phyloP scores from a whole-genome alignment of 169 alveolate genomes.

The Amoebophrya sp. region DNA sequence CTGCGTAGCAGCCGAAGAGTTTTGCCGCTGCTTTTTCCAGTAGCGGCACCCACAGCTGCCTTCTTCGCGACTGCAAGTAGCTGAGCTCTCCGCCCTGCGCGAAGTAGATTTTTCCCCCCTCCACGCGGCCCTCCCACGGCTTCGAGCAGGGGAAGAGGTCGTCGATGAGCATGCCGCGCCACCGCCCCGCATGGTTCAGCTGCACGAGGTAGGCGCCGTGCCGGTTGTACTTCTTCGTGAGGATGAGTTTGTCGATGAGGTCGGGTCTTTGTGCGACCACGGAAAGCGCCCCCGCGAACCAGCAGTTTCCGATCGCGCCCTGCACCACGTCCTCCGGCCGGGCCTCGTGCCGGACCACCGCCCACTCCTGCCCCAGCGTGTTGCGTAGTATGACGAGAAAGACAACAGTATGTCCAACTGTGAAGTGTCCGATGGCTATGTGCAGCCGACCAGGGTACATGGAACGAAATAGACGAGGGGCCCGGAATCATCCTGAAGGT shows the following conservation, averaged over 20 bases:
- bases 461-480: no score
- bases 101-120: neutral
- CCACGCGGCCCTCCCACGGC: neutral
- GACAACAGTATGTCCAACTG: no score
- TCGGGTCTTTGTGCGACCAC: slow-evolving; percentile 5
- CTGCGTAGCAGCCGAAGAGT: slow-evolving; percentile 14
- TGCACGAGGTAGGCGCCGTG: slow-evolving; percentile 14
- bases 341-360: neutral
- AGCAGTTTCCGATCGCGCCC: slow-evolving; percentile 22
- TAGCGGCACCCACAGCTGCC: slow-evolving; percentile 23
- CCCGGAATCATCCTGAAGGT: no score
- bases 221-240: neutral
- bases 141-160: slow-evolving; percentile 16
- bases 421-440: no score
- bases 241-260: neutral
- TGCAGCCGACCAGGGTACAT: no score
- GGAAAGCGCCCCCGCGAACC: slow-evolving; percentile 13
- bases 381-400: no score
- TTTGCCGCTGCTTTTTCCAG: slow-evolving; percentile 18
- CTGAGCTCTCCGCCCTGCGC: neutral
- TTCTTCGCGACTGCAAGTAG: slow-evolving; percentile 6
- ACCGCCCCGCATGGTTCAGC: neutral
- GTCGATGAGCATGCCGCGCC: slow-evolving; percentile 2
- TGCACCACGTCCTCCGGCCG: neutral
- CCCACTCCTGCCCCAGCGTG: neutral